Base-by-base conservation (phyloP, 208 protist genomes). In the Acanthamoeba castellanii region DNA sequence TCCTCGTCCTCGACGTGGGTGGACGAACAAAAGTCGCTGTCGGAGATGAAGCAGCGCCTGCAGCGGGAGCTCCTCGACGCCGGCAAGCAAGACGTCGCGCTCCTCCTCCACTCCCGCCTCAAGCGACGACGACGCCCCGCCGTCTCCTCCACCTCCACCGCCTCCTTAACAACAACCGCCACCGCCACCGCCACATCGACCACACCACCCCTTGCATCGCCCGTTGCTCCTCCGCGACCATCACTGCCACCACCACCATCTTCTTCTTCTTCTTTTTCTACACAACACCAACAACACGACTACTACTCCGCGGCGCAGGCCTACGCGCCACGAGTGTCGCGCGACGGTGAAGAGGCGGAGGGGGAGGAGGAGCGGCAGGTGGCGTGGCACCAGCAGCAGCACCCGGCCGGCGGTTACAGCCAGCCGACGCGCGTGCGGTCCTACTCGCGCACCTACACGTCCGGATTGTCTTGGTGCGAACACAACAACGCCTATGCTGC, bases 21-120 rank as follows among this genome's bases (percentile, higher is more conserved):
- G n/a, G 70, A 78, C 20, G 70, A 78, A 18, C 70, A 78, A n/a
- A 11, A n/a, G 16, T 78, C 70, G 70, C 70, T 78, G n/a, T 78
- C 70, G 32, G 70, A 34, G 32, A 78, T 78, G 70, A 78, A 78
- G 34, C 32, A 34, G 70, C 70, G 70, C 11, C 70, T 78, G 30
- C 70, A 78, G 70, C 3, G 34, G 30, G 70, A 78, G 70, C 70
- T 78, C 70, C 25, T 34, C 70, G 34, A 78, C 13, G 70, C 32
- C 70, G 70, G 34, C 3, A 78, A 78, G 30, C 70, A 78, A n/a
- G 70, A 78, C 34, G 70, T 27, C n/a, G 30, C 70, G 8, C n/a
- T 4, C 70, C n/a, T 78, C 18, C 70, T 78, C 8, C 70, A 78
- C n/a, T 11, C 70, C n/a, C 18, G 70, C 30, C 70, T 78, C 70